Conservation (phyloP, 805 yeast species). For the Candida sphagnicola region DNA sequence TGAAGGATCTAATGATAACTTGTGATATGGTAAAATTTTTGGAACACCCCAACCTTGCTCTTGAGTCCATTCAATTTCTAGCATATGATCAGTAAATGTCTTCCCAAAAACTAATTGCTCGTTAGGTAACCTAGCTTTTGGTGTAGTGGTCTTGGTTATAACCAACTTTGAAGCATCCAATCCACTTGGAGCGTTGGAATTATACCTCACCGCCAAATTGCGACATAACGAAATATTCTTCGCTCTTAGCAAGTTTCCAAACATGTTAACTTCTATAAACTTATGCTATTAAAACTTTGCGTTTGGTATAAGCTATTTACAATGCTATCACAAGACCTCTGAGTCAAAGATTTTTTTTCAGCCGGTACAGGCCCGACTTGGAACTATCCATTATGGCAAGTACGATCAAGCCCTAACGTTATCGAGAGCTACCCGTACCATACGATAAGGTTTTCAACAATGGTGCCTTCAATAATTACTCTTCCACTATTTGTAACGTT, state of each 20-base stretch:
- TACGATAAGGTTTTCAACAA: slow-evolving; percentile 28
- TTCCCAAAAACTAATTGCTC: slow-evolving; percentile 42
- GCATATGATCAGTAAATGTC: slow-evolving; percentile 83
- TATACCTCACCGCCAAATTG: background rate
- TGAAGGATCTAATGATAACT: slow-evolving; percentile 80
- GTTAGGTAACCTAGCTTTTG: slow-evolving; percentile 34
- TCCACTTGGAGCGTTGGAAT: slow-evolving; percentile 8
- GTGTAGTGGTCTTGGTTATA: slow-evolving; percentile 34
- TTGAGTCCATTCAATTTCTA: slow-evolving; percentile 78
- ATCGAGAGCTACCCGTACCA: slow-evolving; percentile 14
- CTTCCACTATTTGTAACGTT: slow-evolving; percentile 17
- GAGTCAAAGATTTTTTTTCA: no score
- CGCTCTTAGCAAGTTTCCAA: background rate
- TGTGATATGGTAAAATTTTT: slow-evolving; percentile 79
- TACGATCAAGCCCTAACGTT: no score
- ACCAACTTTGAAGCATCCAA: slow-evolving; percentile 36
- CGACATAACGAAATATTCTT: background rate
- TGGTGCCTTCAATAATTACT: slow-evolving; percentile 22
- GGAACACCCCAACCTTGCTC: slow-evolving; percentile 84
- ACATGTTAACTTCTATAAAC: no score
- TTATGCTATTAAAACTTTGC: no score
- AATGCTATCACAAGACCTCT: no score
- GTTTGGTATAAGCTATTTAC: no score
- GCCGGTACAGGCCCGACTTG: slow-evolving; percentile 1
- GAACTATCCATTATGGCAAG: no score